Evolutionary conservation across 352 stramenopile genomes (phyloP).

Genomic region (Phytophthora ohioensis): DNA sequence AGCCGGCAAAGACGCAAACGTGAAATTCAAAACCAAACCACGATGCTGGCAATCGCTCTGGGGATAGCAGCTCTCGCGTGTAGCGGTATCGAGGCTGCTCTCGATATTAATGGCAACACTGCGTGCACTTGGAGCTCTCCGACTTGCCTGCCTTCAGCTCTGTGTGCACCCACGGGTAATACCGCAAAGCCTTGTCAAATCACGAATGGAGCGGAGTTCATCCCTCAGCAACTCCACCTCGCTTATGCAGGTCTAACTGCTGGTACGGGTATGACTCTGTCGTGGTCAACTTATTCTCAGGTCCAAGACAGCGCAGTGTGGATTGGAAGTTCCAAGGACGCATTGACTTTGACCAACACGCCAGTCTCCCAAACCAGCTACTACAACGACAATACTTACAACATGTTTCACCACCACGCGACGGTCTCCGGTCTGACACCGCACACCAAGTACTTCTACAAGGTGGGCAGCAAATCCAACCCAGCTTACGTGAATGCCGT

Average conservation of each 20-base stretch:
- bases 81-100: neutral
- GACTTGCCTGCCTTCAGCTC: neutral
- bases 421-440: neutral
- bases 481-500: neutral
- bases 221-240: neutral
- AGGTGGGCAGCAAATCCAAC: neutral
- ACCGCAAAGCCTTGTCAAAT: neutral
- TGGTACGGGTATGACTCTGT: neutral
- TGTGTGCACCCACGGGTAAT: neutral
- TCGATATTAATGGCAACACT: neutral
- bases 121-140: neutral
- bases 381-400: neutral
- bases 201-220: neutral
- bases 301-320: neutral
- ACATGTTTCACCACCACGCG: neutral
- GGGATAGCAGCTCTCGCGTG: neutral
- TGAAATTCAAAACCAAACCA: neutral
- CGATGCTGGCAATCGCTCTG: constrained; percentile 1
- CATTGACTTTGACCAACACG: neutral
- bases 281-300: neutral
- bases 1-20: neutral
- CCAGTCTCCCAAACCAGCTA: neutral
- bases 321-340: neutral
- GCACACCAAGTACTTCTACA: neutral
- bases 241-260: neutral